Evolutionary conservation across 2,329 filamentous ascomycete genomes (phyloP).

Genomic region (Hymenoscyphus albidus): DNA sequence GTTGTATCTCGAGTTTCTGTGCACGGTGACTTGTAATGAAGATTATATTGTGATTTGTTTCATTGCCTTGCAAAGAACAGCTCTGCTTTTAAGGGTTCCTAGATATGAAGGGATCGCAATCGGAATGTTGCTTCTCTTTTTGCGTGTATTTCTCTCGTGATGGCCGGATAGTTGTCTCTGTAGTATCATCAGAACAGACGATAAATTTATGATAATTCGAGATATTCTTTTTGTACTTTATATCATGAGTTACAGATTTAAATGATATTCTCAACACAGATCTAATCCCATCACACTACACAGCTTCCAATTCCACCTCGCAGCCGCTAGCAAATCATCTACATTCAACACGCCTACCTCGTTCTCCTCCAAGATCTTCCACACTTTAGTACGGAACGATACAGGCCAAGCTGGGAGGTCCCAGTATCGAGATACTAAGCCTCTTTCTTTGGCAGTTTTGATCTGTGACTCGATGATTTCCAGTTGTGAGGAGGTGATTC

Average conservation of each 20-base stretch:
- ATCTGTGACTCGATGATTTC: conserved; percentile 21
- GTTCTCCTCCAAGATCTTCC: conserved; percentile 37
- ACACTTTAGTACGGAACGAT: conserved; percentile 38
- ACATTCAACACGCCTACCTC: conserved; percentile 41
- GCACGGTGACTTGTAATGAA: background rate
- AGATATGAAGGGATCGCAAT: too few species aligned
- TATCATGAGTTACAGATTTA: background rate
- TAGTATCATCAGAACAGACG: background rate
- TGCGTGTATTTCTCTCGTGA: too few species aligned
- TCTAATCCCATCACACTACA: conserved; percentile 14
- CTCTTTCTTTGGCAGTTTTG: conserved; percentile 34
- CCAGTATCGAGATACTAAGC: conserved; percentile 40
- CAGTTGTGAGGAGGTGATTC: conserved; percentile 19
- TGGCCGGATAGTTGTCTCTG: background rate
- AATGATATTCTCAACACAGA: background rate
- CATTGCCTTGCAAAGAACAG: background rate
- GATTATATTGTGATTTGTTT: background rate
- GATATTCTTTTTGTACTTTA: background rate
- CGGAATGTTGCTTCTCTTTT: too few species aligned
- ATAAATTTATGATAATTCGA: background rate
- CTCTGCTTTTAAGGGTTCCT: too few species aligned
- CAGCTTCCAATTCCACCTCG: conserved; percentile 21
- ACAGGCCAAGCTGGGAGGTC: conserved; percentile 40
- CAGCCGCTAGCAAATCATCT: conserved; percentile 39
- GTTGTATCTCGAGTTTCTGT: background rate